Evolutionary conservation across 177 flowering plant species (phyloP).

Genomic region (Telopea speciosissima): DNA sequence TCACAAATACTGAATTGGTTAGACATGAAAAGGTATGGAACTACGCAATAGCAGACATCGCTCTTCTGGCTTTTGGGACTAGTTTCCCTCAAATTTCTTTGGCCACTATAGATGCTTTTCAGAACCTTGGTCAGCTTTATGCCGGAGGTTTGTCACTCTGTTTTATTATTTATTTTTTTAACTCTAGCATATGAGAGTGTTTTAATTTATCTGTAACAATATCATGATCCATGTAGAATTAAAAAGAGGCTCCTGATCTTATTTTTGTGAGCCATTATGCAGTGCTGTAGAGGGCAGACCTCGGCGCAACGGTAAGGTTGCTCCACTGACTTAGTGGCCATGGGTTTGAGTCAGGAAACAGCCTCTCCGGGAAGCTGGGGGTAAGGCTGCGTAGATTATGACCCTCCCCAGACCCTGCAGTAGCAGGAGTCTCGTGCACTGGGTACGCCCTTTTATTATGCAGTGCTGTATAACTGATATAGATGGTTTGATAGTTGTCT

Average conservation of each 20-base stretch:
- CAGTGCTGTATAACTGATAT: not conserved
- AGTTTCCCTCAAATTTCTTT: constrained; percentile 94
- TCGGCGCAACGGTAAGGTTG: too few relatives aligned
- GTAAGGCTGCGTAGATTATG: too few relatives aligned
- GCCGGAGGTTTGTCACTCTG: constrained; percentile 75
- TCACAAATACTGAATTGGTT: constrained; percentile 36
- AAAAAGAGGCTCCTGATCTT: not conserved
- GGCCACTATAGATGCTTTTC: constrained; percentile 83
- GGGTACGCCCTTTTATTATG: too few relatives aligned
- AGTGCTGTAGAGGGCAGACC: too few relatives aligned
- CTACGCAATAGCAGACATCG: constrained; percentile 80
- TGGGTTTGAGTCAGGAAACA: too few relatives aligned
- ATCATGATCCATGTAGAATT: not conserved
- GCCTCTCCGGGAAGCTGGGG: too few relatives aligned
- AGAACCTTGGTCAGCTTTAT: constrained; percentile 59
- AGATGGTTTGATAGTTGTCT: not conserved
- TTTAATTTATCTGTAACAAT: not conserved
- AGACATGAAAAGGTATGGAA: constrained; percentile 82
- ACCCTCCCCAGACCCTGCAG: too few relatives aligned
- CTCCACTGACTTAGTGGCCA: too few relatives aligned
- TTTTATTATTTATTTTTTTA: not conserved
- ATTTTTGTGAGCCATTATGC: not conserved
- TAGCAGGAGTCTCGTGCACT: too few relatives aligned
- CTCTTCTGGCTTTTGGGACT: constrained; percentile 84
- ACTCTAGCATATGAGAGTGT: constrained; percentile 1